A percentile compares a stretch with the other conserved stretches of the same genome.
Evolutionary conservation across 345 rosid genomes (phyloP).

Genomic region (Acer yangbiense): DNA sequence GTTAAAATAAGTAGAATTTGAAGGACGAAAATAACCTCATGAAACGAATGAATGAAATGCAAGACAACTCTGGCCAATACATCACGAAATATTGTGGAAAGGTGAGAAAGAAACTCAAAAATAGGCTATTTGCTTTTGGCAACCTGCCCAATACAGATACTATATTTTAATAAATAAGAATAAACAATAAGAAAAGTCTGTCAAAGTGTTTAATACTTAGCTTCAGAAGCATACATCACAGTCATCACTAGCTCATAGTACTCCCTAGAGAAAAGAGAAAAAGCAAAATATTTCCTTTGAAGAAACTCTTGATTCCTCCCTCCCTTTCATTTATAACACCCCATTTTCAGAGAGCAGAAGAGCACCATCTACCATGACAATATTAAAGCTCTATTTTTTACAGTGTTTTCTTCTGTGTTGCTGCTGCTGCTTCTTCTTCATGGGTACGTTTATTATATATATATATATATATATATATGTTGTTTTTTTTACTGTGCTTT

Average conservation of each 20-base stretch:
- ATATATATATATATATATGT: neutral
- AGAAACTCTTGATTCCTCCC: slow-evolving; percentile 41
- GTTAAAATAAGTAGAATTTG: neutral
- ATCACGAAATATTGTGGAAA: neutral
- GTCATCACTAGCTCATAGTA: neutral
- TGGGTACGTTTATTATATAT: slow-evolving; percentile 27
- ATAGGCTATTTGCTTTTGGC: neutral
- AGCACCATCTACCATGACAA: slow-evolving; percentile 21
- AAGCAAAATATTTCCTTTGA: slow-evolving; percentile 27
- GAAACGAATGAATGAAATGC: neutral
- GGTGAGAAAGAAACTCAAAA: neutral
- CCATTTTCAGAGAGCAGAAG: neutral
- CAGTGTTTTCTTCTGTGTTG: slow-evolving; percentile 24
- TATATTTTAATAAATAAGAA: neutral
- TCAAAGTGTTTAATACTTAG: neutral
- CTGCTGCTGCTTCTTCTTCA: slow-evolving; percentile 24
- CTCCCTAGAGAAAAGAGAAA: neutral
- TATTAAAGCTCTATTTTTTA: slow-evolving; percentile 11
- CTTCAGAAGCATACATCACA: neutral
- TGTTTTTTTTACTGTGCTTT: neutral
- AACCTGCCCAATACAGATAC: neutral
- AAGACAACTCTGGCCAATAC: neutral
- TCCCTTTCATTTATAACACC: slow-evolving; percentile 9
- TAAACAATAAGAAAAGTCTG: neutral
- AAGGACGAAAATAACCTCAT: neutral